Percentiles rank a stretch among this genome's conserved stretches.
These are phyloP conservation scores for Globisporangium mamillatum DNA, from an alignment of 352 stramenopile species.

Conservation along the genomic window DNA sequence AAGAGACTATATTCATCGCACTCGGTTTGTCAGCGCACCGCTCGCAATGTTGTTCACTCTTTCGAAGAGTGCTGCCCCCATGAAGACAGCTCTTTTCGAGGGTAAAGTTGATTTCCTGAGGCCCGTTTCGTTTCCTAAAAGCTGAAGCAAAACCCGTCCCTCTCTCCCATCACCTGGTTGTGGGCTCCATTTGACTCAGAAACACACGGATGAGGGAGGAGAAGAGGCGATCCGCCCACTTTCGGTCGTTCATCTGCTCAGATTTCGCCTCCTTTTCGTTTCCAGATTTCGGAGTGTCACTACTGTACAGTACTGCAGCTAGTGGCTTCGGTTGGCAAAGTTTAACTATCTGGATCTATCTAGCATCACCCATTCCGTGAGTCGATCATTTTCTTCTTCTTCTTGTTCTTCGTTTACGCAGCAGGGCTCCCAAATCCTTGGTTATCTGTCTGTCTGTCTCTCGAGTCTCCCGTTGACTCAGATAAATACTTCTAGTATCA, in stretches of 20 bases:
- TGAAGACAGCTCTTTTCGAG: no score
- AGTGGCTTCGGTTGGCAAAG: no score
- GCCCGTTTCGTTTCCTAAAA: background rate
- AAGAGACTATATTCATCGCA: no score
- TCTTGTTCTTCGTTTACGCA: background rate
- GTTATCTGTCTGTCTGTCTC: background rate
- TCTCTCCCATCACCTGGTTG: background rate
- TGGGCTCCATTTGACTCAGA: background rate
- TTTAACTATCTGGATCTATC: no score
- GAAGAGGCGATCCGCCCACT: background rate
- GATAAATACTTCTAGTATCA: background rate
- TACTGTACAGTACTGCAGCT: no score
- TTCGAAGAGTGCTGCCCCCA: no score
- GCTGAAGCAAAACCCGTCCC: background rate
- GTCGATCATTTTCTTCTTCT: background rate
- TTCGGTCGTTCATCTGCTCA: background rate
- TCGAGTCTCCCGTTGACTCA: background rate
- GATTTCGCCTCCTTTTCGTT: background rate
- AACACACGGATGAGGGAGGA: background rate
- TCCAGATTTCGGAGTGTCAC: background rate
- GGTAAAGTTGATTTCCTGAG: no score
- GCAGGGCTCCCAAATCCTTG: background rate
- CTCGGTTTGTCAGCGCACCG: no score
- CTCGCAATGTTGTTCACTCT: no score
- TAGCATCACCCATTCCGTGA: no score